Percentiles rank a stretch among this genome's conserved stretches.
phyloP scores from a whole-genome alignment of 1,284 basidiomycete species.

The Dichomitus squalens region DNA sequence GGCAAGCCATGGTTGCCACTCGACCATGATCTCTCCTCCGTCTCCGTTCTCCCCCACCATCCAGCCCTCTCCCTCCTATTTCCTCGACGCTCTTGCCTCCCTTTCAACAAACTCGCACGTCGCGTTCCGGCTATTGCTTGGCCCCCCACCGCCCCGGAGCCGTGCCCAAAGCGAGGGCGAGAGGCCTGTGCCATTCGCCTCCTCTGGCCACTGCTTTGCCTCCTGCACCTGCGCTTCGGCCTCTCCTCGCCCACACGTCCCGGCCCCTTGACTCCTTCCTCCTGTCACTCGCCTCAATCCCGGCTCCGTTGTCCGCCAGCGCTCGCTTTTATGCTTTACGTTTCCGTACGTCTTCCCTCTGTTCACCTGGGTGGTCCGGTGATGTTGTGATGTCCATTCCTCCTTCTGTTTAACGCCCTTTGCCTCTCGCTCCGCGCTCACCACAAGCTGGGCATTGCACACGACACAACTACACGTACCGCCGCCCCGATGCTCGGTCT shows the following conservation, averaged over 20 bases:
- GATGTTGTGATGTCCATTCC: constrained; percentile 11
- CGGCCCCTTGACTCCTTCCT: neutral
- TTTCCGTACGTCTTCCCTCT: constrained; percentile 19
- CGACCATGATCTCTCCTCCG: constrained; percentile 7
- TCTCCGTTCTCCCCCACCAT: constrained; percentile 18
- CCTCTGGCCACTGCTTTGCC: constrained; percentile 8
- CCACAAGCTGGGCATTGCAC: constrained; percentile 19
- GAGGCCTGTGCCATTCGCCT: constrained; percentile 12
- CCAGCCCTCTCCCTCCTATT: neutral
- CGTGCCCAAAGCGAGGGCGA: no score
- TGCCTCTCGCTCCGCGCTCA: constrained; percentile 3
- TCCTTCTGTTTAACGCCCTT: neutral
- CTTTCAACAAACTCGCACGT: no score
- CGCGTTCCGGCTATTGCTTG: no score
- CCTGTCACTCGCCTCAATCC: neutral
- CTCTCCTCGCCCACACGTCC: neutral
- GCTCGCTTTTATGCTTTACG: constrained; percentile 9
- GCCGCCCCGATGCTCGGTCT: neutral
- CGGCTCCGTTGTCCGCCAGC: neutral
- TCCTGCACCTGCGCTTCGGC: neutral
- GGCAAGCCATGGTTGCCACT: constrained; percentile 14
- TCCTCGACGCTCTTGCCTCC: no score
- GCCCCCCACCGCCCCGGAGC: no score
- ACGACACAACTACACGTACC: constrained; percentile 13
- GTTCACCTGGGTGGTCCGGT: constrained; percentile 12